Conservation (phyloP, 2,329 filamentous ascomycete species). For the Fusarium nematophilum region DNA sequence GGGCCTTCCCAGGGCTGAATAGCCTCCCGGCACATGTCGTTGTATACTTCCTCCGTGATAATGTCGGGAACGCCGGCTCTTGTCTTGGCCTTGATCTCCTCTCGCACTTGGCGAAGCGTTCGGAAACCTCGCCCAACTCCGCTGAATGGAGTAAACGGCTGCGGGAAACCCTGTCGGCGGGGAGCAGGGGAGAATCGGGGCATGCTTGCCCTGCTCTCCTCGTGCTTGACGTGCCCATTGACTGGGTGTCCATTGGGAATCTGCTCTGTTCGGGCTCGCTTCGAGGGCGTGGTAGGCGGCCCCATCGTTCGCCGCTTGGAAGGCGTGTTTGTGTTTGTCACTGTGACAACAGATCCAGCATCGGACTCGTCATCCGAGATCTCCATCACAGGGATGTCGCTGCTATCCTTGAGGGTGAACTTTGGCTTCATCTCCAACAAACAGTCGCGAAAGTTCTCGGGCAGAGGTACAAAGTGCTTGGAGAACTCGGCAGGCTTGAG, state of each 20-base stretch:
- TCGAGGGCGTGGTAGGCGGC: slow-evolving; percentile 48
- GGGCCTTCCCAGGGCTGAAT: slow-evolving; percentile 69
- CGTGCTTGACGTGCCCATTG: slow-evolving; percentile 50
- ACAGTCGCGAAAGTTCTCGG: slow-evolving; percentile 62
- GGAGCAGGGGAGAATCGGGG: slow-evolving; percentile 23
- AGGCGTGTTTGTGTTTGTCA: slow-evolving; percentile 38
- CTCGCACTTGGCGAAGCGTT: slow-evolving; percentile 63
- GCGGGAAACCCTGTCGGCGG: slow-evolving; percentile 38
- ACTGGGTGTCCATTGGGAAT: slow-evolving; percentile 13
- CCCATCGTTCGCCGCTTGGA: slow-evolving; percentile 47
- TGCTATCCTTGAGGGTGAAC: slow-evolving; percentile 55
- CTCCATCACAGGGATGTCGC: slow-evolving; percentile 51
- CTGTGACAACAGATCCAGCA: slow-evolving; percentile 39
- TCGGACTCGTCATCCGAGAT: slow-evolving; percentile 56
- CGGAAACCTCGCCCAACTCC: slow-evolving; percentile 55
- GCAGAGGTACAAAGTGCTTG: slow-evolving; percentile 57
- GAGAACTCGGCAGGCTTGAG: slow-evolving; percentile 57
- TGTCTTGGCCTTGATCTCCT: slow-evolving; percentile 65
- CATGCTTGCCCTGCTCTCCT: slow-evolving; percentile 49
- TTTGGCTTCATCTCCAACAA: slow-evolving; percentile 60
- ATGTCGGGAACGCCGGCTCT: slow-evolving; percentile 69
- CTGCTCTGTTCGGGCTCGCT: slow-evolving; percentile 44
- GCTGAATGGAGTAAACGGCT: slow-evolving; percentile 55
- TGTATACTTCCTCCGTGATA: slow-evolving; percentile 69
- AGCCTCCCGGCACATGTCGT: slow-evolving; percentile 66